Base-by-base conservation (phyloP, 1,284 basidiomycete species). In the Moniliella sp. region DNA sequence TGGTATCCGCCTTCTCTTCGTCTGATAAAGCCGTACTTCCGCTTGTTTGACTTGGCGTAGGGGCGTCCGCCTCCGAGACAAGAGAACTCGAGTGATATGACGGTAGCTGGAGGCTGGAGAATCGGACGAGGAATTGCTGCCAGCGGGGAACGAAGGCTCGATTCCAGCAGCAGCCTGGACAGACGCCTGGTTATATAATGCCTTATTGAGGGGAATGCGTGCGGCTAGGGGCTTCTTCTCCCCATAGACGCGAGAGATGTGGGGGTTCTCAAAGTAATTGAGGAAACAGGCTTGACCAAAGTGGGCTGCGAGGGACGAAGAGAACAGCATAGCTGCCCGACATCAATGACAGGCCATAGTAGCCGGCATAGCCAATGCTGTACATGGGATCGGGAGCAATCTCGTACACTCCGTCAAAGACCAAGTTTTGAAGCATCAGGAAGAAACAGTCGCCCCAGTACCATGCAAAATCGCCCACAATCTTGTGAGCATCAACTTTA, bases 361-460 rank as follows among this genome's bases (percentile, higher is more conserved):
- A 93, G 3, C 61, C 61, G 4, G 59, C 48, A 33, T 57, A 55
- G 3, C 49, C 88, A 40, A 93, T 83, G 32, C 78, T 82, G 59
- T 86, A 86, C 81, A 84, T 84, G 0, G 80, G 81, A 53, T 83
- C 81, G 0, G 47, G 79, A 3, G 78, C 77, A 30, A 82, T 68
- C 57, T 94, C 86, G 52, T 94, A 94, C 5, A 97, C 88, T 5
- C 91, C 91, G 58, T 97, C 86, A 57, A 97, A 97, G 3, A 94
- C 78, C 14, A 97, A 68, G 31, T 76, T 77, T 48, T 71, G 66
- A 40, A 69, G 64, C 35, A 67, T 65, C 37, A 66, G 50, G 69
- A 93, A 97, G 66, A 97, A 97, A 30, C 79, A 79, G 55, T 97
- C 88, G 12, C 88, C 88, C 88, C 88, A 94, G 63, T 97, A 97